Evolutionary conservation across 2,329 filamentous ascomycete genomes (phyloP).

Genomic region (Penicillium brevicompactum): DNA sequence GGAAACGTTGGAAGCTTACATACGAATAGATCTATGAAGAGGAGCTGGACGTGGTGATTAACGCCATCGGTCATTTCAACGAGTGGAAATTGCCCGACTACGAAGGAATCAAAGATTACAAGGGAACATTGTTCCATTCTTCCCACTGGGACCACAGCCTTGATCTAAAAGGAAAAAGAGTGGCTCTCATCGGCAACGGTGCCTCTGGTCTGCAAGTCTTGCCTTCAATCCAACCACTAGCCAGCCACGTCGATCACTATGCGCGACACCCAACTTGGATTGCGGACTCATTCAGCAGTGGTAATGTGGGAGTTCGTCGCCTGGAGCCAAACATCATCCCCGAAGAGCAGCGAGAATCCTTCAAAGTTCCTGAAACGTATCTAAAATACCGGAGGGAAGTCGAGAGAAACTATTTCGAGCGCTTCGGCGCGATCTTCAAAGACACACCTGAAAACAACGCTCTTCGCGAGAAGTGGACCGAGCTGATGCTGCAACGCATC

Average conservation of each 20-base stretch:
- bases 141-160: slow-evolving; percentile 61
- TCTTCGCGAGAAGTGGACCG: slow-evolving; percentile 50
- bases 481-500: slow-evolving; percentile 58
- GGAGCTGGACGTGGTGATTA: slow-evolving; percentile 63
- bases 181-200: slow-evolving; percentile 66
- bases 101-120: slow-evolving; percentile 58
- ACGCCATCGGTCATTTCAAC: slow-evolving; percentile 67
- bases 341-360: slow-evolving; percentile 57
- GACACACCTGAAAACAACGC: slow-evolving; percentile 53
- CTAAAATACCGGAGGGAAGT: slow-evolving; percentile 60
- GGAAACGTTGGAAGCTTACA: slow-evolving; percentile 15
- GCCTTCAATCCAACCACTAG: slow-evolving; percentile 43
- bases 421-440: slow-evolving; percentile 58
- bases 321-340: slow-evolving; percentile 59
- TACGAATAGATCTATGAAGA: slow-evolving; percentile 44
- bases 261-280: slow-evolving; percentile 69
- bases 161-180: slow-evolving; percentile 51
- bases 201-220: slow-evolving; percentile 61
- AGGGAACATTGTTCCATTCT: slow-evolving; percentile 61
- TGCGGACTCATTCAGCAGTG: slow-evolving; percentile 61
- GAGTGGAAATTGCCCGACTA: slow-evolving; percentile 65
- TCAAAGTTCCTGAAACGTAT: slow-evolving; percentile 64
- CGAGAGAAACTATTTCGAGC: slow-evolving; percentile 64
- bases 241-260: slow-evolving; percentile 62
- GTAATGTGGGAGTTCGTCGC: slow-evolving; percentile 51